Percentiles rank a stretch among this genome's conserved stretches.
Conservation (phyloP, 1,284 basidiomycete species). For the Gymnopus androsaceus region DNA sequence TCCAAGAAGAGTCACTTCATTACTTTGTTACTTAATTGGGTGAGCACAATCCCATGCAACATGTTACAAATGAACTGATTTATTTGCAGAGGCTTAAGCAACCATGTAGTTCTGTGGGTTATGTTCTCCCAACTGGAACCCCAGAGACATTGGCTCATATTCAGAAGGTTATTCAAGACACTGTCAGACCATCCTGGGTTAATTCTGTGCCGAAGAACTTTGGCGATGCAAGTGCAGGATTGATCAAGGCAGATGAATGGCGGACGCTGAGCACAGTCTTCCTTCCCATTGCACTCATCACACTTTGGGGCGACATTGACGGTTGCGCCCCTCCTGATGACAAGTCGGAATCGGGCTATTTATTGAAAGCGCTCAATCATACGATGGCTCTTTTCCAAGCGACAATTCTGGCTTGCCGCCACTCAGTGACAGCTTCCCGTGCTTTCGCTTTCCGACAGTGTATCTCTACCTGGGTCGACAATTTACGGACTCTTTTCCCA, state of each 20-base stretch:
- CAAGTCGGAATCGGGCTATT: neutral
- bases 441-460: constrained; percentile 10
- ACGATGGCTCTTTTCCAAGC: constrained; percentile 25
- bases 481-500: constrained; percentile 16
- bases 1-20: neutral
- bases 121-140: neutral
- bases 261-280: constrained; percentile 29
- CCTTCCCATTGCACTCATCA: constrained; percentile 34
- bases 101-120: neutral
- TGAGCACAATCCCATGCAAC: neutral
- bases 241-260: constrained; percentile 41
- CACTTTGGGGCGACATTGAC: constrained; percentile 28
- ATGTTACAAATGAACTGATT: neutral
- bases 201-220: constrained; percentile 33
- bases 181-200: constrained; percentile 33
- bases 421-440: neutral
- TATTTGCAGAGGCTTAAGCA: neutral
- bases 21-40: constrained; percentile 4
- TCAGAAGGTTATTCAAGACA: constrained; percentile 27
- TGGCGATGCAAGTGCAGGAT: constrained; percentile 31
- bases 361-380: constrained; percentile 23
- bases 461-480: constrained; percentile 14
- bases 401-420: constrained; percentile 4
- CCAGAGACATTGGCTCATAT: constrained; percentile 20
- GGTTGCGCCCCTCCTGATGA: neutral